These are phyloP conservation scores for Amphibolis antarctica DNA, from an alignment of 106 monocot species.

Conservation along the genomic window DNA sequence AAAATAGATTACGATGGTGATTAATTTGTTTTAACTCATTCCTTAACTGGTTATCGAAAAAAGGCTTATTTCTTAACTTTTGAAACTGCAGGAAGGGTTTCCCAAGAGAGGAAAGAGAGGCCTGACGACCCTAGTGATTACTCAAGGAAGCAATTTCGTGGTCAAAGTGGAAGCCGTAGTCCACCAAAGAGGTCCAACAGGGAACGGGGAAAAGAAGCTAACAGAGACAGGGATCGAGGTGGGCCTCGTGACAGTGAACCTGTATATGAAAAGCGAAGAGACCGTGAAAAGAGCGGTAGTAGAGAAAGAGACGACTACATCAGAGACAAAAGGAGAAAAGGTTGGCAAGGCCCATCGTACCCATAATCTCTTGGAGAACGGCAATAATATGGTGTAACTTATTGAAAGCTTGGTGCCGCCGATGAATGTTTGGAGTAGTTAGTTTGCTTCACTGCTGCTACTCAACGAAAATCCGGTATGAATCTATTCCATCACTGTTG, in stretches of 20 bases:
- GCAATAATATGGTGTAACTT: neutral
- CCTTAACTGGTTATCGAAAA: neutral
- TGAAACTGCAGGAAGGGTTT: conserved; percentile 39
- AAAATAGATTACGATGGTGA: neutral
- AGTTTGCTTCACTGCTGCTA: too few species aligned
- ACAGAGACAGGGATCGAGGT: conserved; percentile 26
- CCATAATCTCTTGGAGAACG: neutral
- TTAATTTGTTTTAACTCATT: neutral
- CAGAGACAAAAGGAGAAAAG: conserved; percentile 23
- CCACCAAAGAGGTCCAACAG: conserved; percentile 39
- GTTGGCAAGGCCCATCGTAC: neutral
- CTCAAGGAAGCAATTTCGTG: conserved; percentile 64
- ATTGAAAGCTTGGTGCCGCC: too few species aligned
- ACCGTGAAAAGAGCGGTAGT: conserved; percentile 69
- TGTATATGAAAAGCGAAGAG: conserved; percentile 33
- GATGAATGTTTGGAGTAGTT: too few species aligned
- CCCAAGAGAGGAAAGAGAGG: conserved; percentile 45
- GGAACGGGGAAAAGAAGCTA: conserved; percentile 25
- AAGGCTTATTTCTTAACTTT: neutral
- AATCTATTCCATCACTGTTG: too few species aligned
- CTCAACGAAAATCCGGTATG: too few species aligned
- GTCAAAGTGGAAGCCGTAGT: conserved; percentile 66
- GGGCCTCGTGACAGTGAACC: conserved; percentile 32
- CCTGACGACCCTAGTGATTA: conserved; percentile 33
- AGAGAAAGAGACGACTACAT: conserved; percentile 57